Percentiles rank a stretch among this genome's conserved stretches.
Evolutionary conservation across 2,329 filamentous ascomycete species (phyloP).

Genomic region (Beauveria pseudobassiana): DNA sequence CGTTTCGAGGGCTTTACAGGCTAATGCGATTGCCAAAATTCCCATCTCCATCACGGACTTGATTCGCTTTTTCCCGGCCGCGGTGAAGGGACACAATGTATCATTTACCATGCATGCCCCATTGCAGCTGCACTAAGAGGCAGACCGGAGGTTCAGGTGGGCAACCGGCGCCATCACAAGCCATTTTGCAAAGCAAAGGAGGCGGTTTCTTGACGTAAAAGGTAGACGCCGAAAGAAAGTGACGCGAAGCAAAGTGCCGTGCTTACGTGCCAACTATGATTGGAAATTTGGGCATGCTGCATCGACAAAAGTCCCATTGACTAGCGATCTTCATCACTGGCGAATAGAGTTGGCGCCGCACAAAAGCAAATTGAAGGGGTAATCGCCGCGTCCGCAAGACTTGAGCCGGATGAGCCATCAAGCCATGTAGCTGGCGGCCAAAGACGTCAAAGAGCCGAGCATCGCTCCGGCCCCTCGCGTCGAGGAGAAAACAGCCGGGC

Average conservation of each 20-base stretch:
- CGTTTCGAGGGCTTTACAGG: neutral
- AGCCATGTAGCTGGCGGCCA: neutral
- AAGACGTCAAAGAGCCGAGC: too few relatives aligned
- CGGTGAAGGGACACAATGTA: neutral
- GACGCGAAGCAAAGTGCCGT: neutral
- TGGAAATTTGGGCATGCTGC: slow-evolving; percentile 33
- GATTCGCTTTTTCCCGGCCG: neutral
- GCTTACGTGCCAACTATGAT: slow-evolving; percentile 21
- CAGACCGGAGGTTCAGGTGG: neutral
- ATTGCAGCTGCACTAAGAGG: neutral
- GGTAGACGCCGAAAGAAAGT: neutral
- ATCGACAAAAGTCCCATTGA: neutral
- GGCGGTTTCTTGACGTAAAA: neutral
- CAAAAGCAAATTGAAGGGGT: neutral
- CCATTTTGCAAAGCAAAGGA: neutral
- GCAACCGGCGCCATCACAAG: neutral
- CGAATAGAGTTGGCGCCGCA: neutral
- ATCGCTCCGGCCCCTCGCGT: too few relatives aligned
- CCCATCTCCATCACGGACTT: neutral
- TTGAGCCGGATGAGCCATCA: too few relatives aligned
- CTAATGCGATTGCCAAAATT: neutral
- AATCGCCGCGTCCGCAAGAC: neutral
- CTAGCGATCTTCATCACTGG: neutral
- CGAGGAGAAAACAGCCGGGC: too few relatives aligned
- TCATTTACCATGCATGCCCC: neutral